Base-by-base conservation (phyloP, 1,284 basidiomycete species). In the Pseudozyma thailandica region DNA sequence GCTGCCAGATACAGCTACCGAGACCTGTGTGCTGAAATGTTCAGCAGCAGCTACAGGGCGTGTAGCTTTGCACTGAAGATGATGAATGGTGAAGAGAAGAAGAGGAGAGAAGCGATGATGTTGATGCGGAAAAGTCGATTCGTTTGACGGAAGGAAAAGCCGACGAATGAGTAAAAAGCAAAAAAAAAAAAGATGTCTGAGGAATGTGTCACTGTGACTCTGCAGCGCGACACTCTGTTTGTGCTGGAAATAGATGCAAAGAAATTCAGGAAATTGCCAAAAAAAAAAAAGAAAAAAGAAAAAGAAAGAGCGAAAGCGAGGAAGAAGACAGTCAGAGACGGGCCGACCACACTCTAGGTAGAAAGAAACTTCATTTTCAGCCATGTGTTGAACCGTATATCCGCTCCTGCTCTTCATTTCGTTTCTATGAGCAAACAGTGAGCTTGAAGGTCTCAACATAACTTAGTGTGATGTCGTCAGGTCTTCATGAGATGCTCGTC, bases 11-110 rank as follows among this genome's bases (percentile, higher is more conserved):
- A 56, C 60, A 63, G 60, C 53, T 38, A 56, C 60, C 31, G 53
- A 63, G 60, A 63, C 60, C 60, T 63, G 60, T 63, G 23, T 63
- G 60, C 60, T 63, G 60, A 47, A 9, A 7, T 2, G 38, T 20
- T 41, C 60, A 56, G 53, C 60, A 63, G 53, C 49, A 41, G 53
- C 30, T 26, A 31, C 48, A 48, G 38, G 33, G 45, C 33, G 60
- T 39, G 39, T 15, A 33, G 38, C 53, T 56, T 45, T 45, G 28
- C 38, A 48, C 26, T 44, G 35, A 28, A 25, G 52, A 39, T 39
- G 44, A 18, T 26, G 26, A 44, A 30, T 21, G 42, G 28, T 13
- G 27, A 31, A 41, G 39, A 42, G 23, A 21, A 25, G 18, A 28
- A 25, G 20, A 37, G 23, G 31, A 35, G 33, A 27, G 8, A 37